Evolutionary conservation across 352 stramenopile genomes (phyloP).

Genomic region (Phytophthora fragariae): DNA sequence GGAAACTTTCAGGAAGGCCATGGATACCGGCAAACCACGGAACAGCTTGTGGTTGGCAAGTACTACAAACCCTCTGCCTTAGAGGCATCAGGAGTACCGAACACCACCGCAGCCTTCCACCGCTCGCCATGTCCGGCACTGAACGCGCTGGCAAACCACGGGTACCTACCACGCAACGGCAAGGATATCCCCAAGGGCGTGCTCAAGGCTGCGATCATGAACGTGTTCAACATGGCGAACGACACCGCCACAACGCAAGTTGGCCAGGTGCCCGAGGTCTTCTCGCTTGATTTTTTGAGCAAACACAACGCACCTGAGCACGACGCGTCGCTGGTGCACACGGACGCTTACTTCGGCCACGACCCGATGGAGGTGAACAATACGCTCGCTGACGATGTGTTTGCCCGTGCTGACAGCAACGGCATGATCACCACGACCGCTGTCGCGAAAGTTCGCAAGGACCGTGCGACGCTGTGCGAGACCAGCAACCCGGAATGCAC

Average conservation of each 20-base stretch:
- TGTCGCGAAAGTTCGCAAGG: constrained; percentile 31
- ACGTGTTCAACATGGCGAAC: constrained; percentile 45
- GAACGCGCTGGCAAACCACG: constrained; percentile 63
- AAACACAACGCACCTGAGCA: constrained; percentile 47
- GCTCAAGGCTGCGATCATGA: constrained; percentile 41
- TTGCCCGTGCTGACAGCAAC: constrained; percentile 32
- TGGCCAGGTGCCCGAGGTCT: constrained; percentile 26
- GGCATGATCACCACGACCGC: constrained; percentile 32
- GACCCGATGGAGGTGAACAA: constrained; percentile 39
- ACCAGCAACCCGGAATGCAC: constrained; percentile 38
- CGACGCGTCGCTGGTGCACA: constrained; percentile 47
- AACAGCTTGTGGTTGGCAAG: constrained; percentile 28
- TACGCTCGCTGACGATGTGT: constrained; percentile 34
- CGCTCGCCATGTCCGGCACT: constrained; percentile 56
- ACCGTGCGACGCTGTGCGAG: constrained; percentile 32
- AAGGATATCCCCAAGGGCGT: constrained; percentile 34
- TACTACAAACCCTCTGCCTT: constrained; percentile 39
- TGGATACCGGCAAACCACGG: constrained; percentile 10
- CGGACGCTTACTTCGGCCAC: constrained; percentile 40
- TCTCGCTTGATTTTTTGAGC: constrained; percentile 46
- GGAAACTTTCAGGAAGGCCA: not conserved
- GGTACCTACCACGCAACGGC: constrained; percentile 47
- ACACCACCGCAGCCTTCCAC: constrained; percentile 32
- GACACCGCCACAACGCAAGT: constrained; percentile 24
- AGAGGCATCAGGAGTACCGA: constrained; percentile 37